Conservation (phyloP, 805 yeast species). For the Ogataea methanolica region DNA sequence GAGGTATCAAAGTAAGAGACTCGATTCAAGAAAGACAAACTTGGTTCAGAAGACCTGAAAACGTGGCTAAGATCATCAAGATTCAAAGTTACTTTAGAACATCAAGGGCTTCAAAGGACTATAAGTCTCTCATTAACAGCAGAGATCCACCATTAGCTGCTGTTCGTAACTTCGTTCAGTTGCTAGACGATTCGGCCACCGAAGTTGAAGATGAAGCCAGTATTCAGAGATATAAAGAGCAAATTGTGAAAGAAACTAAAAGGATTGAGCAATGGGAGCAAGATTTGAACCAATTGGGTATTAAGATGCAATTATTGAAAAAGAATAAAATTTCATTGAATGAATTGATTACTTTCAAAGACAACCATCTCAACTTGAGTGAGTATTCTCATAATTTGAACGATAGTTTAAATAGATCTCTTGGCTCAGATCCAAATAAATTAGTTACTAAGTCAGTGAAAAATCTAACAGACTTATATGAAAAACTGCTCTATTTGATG, state of each 20-base stretch:
- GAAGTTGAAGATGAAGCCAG: conserved; percentile 75
- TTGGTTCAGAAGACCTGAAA: conserved; percentile 45
- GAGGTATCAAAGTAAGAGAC: conserved; percentile 44
- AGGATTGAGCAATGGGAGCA: conserved; percentile 68
- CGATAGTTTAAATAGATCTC: conserved; percentile 18
- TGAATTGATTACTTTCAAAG: conserved; percentile 45
- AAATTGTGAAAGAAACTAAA: conserved; percentile 64
- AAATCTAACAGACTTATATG: conserved; percentile 62
- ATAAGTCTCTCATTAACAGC: conserved; percentile 61
- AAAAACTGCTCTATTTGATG: conserved; percentile 70
- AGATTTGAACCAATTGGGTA: conserved; percentile 69
- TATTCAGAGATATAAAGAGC: conserved; percentile 61
- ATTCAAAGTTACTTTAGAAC: conserved; percentile 76
- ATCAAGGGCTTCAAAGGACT: conserved; percentile 64
- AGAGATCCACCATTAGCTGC: conserved; percentile 76
- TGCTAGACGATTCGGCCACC: conserved; percentile 55
- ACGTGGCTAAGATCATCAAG: conserved; percentile 56
- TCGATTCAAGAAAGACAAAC: conserved; percentile 30
- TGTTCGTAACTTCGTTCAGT: conserved; percentile 68
- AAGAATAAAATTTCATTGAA: conserved; percentile 77
- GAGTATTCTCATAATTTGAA: conserved; percentile 23
- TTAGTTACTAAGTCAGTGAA: conserved; percentile 36
- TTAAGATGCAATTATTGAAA: conserved; percentile 71
- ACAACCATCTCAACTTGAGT: conserved; percentile 28
- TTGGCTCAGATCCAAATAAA: conserved; percentile 16